These are phyloP conservation scores for Cicer pinnatifidum DNA, from an alignment of 306 rosid species.

Conservation along the genomic window DNA sequence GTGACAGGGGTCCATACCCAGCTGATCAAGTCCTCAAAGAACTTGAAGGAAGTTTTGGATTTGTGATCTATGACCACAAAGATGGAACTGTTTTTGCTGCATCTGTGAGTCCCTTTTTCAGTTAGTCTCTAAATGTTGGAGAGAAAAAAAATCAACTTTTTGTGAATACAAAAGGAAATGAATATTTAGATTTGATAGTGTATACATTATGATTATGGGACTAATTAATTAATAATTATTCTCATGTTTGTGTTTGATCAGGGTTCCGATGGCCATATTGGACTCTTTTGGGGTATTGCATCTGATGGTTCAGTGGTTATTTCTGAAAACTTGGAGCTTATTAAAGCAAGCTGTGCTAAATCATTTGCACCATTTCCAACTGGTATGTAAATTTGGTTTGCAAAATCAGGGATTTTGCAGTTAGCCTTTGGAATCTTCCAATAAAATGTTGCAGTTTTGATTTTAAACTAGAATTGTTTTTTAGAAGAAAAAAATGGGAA, in stretches of 20 bases:
- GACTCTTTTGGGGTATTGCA: constrained; percentile 82
- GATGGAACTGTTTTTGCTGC: constrained; percentile 75
- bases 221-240: not conserved
- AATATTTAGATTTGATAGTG: too few species aligned
- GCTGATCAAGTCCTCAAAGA: constrained; percentile 94
- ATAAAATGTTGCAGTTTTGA: not conserved
- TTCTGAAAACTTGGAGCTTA: constrained; percentile 69
- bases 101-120: constrained; percentile 51
- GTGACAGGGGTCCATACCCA: constrained; percentile 91
- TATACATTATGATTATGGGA: not conserved
- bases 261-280: constrained; percentile 74
- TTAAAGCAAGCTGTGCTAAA: constrained; percentile 86
- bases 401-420: not conserved
- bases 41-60: constrained; percentile 85
- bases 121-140: not conserved
- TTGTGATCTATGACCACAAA: constrained; percentile 70
- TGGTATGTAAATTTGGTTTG: constrained; percentile 54
- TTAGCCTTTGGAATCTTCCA: not conserved
- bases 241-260: constrained; percentile 43
- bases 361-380: constrained; percentile 92
- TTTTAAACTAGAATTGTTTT: not conserved
- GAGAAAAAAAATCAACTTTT: not conserved
- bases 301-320: constrained; percentile 81
- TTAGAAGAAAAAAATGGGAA: too few species aligned
- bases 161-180: too few species aligned